phyloP scores from a whole-genome alignment of 352 stramenopile species.

The Elongisporangium senticosum region DNA sequence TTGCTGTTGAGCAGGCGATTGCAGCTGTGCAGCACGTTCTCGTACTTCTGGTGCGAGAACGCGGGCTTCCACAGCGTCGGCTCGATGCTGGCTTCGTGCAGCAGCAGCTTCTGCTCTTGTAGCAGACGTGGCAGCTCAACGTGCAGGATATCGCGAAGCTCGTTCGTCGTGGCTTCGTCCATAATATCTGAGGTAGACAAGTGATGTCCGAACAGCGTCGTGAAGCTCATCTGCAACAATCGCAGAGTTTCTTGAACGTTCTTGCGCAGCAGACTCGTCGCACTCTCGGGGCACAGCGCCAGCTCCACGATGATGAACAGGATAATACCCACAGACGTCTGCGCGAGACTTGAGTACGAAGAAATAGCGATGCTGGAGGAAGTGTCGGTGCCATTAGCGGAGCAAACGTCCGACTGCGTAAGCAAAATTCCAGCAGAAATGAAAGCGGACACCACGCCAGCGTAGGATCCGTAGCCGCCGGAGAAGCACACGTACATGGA shows the following conservation, averaged over 20 bases:
- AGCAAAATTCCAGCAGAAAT: slow-evolving; percentile 29
- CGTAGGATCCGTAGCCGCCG: slow-evolving; percentile 34
- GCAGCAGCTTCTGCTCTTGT: slow-evolving; percentile 33
- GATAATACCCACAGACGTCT: slow-evolving; percentile 71
- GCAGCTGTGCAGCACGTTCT: slow-evolving; percentile 50
- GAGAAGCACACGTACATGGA: slow-evolving; percentile 49
- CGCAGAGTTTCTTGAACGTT: slow-evolving; percentile 70
- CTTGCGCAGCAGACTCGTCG: slow-evolving; percentile 36
- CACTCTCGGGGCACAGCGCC: slow-evolving; percentile 49
- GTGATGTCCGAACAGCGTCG: slow-evolving; percentile 60
- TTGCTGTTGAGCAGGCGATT: slow-evolving; percentile 73
- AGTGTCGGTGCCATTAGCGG: slow-evolving; percentile 17
- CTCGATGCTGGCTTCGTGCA: slow-evolving; percentile 50
- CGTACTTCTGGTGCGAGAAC: slow-evolving; percentile 69
- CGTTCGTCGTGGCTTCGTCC: slow-evolving; percentile 33
- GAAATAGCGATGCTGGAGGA: slow-evolving; percentile 40
- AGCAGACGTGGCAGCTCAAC: slow-evolving; percentile 48
- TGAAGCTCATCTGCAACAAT: slow-evolving; percentile 49
- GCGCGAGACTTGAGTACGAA: slow-evolving; percentile 65
- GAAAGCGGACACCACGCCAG: slow-evolving; percentile 40
- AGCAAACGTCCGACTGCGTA: slow-evolving; percentile 17
- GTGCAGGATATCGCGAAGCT: slow-evolving; percentile 44
- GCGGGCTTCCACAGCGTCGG: slow-evolving; percentile 53
- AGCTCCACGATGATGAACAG: slow-evolving; percentile 71
- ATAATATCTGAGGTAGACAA: slow-evolving; percentile 41